These are phyloP conservation scores for Russula compacta DNA, from an alignment of 768 basidiomycete genomes.

Conservation along the genomic window DNA sequence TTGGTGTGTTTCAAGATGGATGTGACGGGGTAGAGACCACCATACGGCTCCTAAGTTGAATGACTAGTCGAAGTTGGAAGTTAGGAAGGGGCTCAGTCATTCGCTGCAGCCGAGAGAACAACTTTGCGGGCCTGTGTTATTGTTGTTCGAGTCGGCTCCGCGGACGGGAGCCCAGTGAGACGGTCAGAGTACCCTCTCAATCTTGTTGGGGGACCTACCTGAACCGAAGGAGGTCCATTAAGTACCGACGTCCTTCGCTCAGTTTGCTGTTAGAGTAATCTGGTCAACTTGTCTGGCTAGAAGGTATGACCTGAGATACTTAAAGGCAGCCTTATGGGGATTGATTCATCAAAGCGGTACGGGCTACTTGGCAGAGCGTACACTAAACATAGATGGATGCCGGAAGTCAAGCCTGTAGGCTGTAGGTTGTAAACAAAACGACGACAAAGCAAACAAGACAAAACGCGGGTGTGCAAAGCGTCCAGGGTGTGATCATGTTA, in stretches of 20 bases:
- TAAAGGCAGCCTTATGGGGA: not conserved
- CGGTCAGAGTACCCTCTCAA: not conserved
- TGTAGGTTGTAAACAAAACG: not conserved
- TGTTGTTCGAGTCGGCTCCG: not conserved
- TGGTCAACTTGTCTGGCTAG: not conserved
- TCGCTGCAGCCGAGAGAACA: not conserved
- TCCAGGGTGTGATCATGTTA: not conserved
- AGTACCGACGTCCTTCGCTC: not conserved
- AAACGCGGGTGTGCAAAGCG: not conserved
- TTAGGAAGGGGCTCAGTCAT: not conserved
- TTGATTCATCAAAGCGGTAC: not conserved
- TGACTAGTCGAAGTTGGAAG: not conserved
- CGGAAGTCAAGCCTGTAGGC: not conserved
- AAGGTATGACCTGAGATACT: not conserved
- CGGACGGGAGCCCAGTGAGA: not conserved
- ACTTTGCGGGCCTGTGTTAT: not conserved
- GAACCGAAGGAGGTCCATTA: not conserved
- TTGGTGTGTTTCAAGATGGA: not conserved
- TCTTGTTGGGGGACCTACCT: not conserved
- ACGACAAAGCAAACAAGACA: not conserved
- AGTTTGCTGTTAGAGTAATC: not conserved
- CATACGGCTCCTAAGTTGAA: not conserved
- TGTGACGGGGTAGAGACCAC: not conserved
- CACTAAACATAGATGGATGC: not conserved
- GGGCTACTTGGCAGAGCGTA: not conserved